These are phyloP conservation scores for Stephanocyclus meneghinianus DNA, from an alignment of 352 stramenopile genomes.

Conservation along the genomic window DNA sequence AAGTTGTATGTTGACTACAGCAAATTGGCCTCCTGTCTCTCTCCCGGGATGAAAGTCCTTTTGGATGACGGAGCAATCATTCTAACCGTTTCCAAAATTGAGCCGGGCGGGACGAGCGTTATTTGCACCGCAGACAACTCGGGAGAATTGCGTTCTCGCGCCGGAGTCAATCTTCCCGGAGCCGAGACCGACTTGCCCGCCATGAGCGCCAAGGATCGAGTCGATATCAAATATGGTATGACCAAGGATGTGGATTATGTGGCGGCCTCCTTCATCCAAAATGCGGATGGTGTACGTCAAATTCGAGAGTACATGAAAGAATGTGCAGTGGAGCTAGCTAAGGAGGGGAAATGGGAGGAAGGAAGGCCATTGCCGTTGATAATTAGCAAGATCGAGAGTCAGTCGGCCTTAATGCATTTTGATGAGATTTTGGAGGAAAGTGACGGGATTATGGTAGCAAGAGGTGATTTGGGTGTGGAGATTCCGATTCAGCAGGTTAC, in stretches of 20 bases:
- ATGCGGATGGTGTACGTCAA: conserved; percentile 89
- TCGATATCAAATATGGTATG: conserved; percentile 91
- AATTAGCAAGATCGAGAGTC: conserved; percentile 95
- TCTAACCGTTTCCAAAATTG: conserved; percentile 87
- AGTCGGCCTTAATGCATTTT: conserved; percentile 89
- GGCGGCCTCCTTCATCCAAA: conserved; percentile 96
- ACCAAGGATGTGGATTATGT: conserved; percentile 97
- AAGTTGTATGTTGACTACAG: conserved; percentile 80
- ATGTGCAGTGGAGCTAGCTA: conserved; percentile 81
- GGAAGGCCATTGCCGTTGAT: conserved; percentile 88
- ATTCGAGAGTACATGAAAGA: conserved; percentile 85
- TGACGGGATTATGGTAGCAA: conserved; percentile 97
- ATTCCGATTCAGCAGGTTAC: conserved; percentile 86
- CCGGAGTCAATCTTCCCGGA: conserved; percentile 94
- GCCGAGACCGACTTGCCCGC: conserved; percentile 89
- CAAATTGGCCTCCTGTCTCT: conserved; percentile 60
- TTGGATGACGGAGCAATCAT: conserved; percentile 94
- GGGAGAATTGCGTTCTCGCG: conserved; percentile 90
- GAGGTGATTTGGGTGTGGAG: conserved; percentile 98
- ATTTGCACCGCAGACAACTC: conserved; percentile 79
- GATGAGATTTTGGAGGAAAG: conserved; percentile 95
- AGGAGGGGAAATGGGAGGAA: conserved; percentile 45
- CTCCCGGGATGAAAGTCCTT: conserved; percentile 89
- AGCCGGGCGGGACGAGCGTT: conserved; percentile 80
- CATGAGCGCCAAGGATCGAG: conserved; percentile 93